Conservation (phyloP, 805 yeast genomes). For the Saccharomyces cerevisiae region DNA sequence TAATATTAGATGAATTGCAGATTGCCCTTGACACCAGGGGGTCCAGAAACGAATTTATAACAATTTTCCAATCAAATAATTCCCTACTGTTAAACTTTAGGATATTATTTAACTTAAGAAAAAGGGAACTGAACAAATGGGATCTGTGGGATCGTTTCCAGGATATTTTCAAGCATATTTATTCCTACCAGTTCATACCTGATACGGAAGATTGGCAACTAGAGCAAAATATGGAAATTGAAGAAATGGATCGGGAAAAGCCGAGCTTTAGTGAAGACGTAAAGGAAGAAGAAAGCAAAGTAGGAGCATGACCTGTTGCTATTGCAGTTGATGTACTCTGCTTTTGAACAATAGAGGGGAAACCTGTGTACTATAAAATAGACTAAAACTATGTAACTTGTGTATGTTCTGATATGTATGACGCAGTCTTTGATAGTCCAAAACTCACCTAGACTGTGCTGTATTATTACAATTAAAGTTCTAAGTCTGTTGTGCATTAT, state of each 20-base stretch:
- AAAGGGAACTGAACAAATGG: conserved; percentile 15
- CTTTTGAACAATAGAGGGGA: not conserved
- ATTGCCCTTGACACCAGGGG: conserved; percentile 19
- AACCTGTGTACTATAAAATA: not conserved
- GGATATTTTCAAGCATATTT: conserved; percentile 16
- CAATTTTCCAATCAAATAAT: conserved; percentile 21
- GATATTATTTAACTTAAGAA: conserved; percentile 20
- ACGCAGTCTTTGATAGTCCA: not conserved
- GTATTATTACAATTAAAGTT: too few species aligned
- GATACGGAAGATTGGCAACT: conserved; percentile 17
- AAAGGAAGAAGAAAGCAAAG: not conserved
- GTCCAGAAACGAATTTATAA: conserved; percentile 20
- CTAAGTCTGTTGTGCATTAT: too few species aligned
- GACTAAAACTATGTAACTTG: not conserved
- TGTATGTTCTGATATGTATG: not conserved
- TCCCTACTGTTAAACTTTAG: conserved; percentile 23
- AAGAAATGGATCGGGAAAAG: not conserved
- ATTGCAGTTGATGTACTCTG: not conserved
- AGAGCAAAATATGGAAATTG: not conserved
- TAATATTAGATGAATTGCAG: conserved; percentile 24
- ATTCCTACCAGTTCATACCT: conserved; percentile 12
- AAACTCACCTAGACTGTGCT: not conserved
- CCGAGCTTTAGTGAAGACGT: not conserved
- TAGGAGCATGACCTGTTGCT: not conserved
- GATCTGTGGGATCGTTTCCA: conserved; percentile 19